Evolutionary conservation across 805 yeast genomes (phyloP).

Genomic region (Saccharomycopsis fodiens): DNA sequence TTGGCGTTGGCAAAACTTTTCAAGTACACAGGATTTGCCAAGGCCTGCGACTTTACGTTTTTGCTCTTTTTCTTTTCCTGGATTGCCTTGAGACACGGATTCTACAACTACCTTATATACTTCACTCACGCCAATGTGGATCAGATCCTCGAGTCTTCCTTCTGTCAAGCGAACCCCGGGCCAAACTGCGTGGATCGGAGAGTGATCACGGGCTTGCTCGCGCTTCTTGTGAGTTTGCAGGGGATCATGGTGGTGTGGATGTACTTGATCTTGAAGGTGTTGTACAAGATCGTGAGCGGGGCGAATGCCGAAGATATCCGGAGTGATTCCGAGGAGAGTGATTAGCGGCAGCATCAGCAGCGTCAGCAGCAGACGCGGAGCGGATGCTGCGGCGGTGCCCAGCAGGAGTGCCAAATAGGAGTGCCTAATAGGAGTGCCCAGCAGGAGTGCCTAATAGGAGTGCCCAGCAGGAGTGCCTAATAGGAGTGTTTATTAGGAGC

Average conservation of each 20-base stretch:
- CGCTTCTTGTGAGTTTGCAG: slow-evolving; percentile 59
- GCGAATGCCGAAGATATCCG: slow-evolving; percentile 79
- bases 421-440: neutral
- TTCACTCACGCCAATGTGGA: slow-evolving; percentile 34
- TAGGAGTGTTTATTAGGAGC: too few relatives aligned
- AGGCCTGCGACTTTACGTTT: slow-evolving; percentile 62
- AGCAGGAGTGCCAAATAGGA: slow-evolving; percentile 14
- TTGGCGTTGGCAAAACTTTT: slow-evolving; percentile 69
- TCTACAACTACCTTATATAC: slow-evolving; percentile 58
- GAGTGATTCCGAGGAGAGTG: slow-evolving; percentile 71
- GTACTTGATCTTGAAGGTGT: slow-evolving; percentile 63
- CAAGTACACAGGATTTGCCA: slow-evolving; percentile 58
- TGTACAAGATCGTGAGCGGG: slow-evolving; percentile 62
- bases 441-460: too few relatives aligned
- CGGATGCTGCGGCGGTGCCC: neutral
- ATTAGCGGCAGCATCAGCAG: neutral
- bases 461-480: too few relatives aligned
- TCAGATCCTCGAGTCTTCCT: neutral
- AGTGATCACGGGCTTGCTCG: slow-evolving; percentile 34
- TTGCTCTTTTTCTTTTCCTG: slow-evolving; percentile 58
- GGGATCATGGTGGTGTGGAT: slow-evolving; percentile 64
- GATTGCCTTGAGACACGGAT: slow-evolving; percentile 66
- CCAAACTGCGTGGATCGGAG: slow-evolving; percentile 1
- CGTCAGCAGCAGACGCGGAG: slow-evolving; percentile 20
- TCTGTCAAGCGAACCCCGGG: neutral